phyloP scores from a whole-genome alignment of 768 basidiomycete species.

The Trametes elegans region DNA sequence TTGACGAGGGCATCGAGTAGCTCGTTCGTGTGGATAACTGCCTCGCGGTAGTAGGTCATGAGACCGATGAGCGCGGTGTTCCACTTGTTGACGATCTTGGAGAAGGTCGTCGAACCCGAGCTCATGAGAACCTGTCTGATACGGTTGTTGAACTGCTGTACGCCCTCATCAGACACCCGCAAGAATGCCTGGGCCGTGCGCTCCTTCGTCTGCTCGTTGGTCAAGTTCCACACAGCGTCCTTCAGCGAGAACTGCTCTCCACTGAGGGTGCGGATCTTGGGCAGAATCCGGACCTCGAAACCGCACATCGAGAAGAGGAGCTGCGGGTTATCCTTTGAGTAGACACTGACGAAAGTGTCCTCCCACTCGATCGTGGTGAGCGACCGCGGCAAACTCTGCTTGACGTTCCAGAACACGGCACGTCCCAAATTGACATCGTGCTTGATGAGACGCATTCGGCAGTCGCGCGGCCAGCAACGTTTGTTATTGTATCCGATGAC shows the following conservation, averaged over 20 bases:
- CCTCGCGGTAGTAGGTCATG: conserved; percentile 98
- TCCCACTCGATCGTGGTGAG: conserved; percentile 99
- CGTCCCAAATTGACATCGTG: conserved; percentile 98
- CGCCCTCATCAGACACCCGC: conserved; percentile 95
- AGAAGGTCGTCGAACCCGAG: conserved; percentile 97
- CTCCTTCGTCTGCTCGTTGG: conserved; percentile 96
- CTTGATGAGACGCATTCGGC: conserved; percentile 98
- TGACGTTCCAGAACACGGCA: conserved; percentile 99
- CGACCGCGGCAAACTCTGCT: conserved; percentile 92
- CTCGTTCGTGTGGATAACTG: conserved; percentile 96
- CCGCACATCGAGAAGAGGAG: conserved; percentile 97
- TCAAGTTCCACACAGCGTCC: conserved; percentile 95
- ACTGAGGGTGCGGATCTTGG: conserved; percentile 92
- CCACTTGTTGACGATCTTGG: conserved; percentile 99
- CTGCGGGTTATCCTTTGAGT: conserved; percentile 97
- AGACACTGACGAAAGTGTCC: conserved; percentile 95
- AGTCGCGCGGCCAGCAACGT: conserved; percentile 98
- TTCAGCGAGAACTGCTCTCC: conserved; percentile 97
- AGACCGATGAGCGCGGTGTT: conserved; percentile 93
- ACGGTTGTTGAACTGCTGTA: conserved; percentile 97
- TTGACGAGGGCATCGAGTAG: conserved; percentile 95
- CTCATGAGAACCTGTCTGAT: conserved; percentile 98
- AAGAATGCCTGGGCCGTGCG: conserved; percentile 97
- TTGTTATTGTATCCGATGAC: conserved; percentile 99
- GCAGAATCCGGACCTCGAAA: conserved; percentile 97